These are phyloP conservation scores for Populus tremula DNA, from an alignment of 345 rosid species.

Conservation along the genomic window DNA sequence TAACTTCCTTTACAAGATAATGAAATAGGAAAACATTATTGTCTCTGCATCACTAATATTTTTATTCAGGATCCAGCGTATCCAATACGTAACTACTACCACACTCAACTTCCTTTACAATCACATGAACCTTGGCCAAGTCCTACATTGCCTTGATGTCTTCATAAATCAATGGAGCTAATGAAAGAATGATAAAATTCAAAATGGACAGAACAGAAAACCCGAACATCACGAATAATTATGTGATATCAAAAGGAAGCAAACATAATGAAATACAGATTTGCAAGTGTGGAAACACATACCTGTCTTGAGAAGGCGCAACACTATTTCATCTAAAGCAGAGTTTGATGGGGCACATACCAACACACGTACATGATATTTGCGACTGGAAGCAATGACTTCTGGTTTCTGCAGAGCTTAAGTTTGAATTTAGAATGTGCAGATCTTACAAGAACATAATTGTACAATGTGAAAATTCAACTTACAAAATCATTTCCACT, in stretches of 20 bases:
- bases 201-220: neutral
- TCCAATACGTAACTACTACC: neutral
- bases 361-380: slow-evolving; percentile 70
- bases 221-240: neutral
- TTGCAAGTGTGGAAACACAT: slow-evolving; percentile 14
- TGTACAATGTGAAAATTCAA: neutral
- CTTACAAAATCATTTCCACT: slow-evolving; percentile 89
- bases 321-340: slow-evolving; percentile 93
- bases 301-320: slow-evolving; percentile 80
- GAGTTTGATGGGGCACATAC: slow-evolving; percentile 99
- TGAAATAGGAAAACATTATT: neutral
- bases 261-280: neutral
- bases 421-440: slow-evolving; percentile 14
- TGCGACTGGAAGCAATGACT: slow-evolving; percentile 67
- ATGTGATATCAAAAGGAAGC: neutral
- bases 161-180: neutral
- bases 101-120: neutral
- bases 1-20: neutral
- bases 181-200: neutral
- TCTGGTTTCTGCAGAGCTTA: slow-evolving; percentile 69
- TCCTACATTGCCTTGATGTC: neutral
- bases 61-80: neutral
- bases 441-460: neutral
- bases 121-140: neutral
- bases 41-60: neutral